Conservation (phyloP, 2,329 filamentous ascomycete genomes). For the Fusarium anguioides region DNA sequence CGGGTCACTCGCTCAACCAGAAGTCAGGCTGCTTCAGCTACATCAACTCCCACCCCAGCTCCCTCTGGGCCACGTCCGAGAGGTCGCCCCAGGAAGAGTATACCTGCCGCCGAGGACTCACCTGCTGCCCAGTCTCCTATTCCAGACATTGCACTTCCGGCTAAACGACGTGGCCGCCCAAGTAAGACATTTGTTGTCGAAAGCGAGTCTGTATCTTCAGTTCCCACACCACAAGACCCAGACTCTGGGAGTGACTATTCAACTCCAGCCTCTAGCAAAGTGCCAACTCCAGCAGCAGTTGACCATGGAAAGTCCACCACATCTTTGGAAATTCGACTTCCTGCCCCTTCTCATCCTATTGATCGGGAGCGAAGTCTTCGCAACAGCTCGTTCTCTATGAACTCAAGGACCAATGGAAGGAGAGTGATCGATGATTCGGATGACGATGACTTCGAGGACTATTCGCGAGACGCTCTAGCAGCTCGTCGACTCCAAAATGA, state of each 20-base stretch:
- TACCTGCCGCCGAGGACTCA: constrained; percentile 10
- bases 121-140: constrained; percentile 2
- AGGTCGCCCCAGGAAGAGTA: constrained; percentile 42
- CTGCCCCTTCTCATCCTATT: constrained; percentile 28
- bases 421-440: constrained; percentile 56
- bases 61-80: constrained; percentile 22
- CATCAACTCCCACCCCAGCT: constrained; percentile 1
- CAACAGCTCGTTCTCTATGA: constrained; percentile 61
- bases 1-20: constrained; percentile 46
- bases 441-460: constrained; percentile 47
- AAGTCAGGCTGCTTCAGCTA: constrained; percentile 20
- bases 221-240: constrained; percentile 45
- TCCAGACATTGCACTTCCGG: constrained; percentile 1
- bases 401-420: constrained; percentile 58
- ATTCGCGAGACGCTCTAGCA: constrained; percentile 45
- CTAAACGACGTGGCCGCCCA: constrained; percentile 33
- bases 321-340: constrained; percentile 48
- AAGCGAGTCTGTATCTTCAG: constrained; percentile 50
- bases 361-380: constrained; percentile 48
- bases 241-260: constrained; percentile 50
- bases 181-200: constrained; percentile 30
- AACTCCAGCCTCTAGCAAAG: constrained; percentile 53
- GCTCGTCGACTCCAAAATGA: constrained; percentile 52
- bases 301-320: constrained; percentile 36
- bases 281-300: constrained; percentile 49